Evolutionary conservation across 768 basidiomycete species (phyloP), one percentile per base, ranked within the genome.

Genomic region (Termitomyces heimii): DNA sequence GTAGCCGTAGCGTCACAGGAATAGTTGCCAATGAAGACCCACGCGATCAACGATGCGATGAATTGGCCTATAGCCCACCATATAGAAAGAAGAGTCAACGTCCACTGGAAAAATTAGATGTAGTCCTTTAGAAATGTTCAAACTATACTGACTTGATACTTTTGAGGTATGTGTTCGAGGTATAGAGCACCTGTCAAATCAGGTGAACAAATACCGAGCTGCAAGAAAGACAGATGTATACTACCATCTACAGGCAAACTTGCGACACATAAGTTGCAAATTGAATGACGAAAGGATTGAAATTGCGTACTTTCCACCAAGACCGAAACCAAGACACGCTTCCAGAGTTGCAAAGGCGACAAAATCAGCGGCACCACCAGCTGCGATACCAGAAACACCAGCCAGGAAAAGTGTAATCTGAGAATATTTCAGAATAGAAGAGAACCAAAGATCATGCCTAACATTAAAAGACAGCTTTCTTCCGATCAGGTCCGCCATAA

Each of bases 41-140:
- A 85, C 5, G 80, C 77, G 28, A 84, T 71, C 31, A 78, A 66
- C 16, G 77, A 82, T 10, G 81, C 77, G 18, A 77, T 63, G 10
- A 83, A 73, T 70, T 82, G 70, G 37, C 82, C 76, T 56, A 77
- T 47, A 56, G 81, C 72, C 79, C 81, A 82, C 77, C 79, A 82
- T 26, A 75, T 73, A n/a, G 82, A 81, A 3, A 84, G 75, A 9
- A 82, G 69, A 3, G 81, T 78, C 44, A 83, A 72, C n/a, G 81
- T 77, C 75, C 76, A 81, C 70, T 83, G 68, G 34, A 28, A 44
- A 44, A 29, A 26, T 24, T 39, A 59, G 35, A n/a, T 47, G 39
- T 8, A 16, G 54, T 42, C 22, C 46, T 26, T 48, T 28, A 16
- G n/a, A 47, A 44, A 40, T n/a, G 34, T 43, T 20, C 48, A 57